Base-by-base conservation (phyloP, 2,329 filamentous ascomycete species). In the Metarhizium humberi region DNA sequence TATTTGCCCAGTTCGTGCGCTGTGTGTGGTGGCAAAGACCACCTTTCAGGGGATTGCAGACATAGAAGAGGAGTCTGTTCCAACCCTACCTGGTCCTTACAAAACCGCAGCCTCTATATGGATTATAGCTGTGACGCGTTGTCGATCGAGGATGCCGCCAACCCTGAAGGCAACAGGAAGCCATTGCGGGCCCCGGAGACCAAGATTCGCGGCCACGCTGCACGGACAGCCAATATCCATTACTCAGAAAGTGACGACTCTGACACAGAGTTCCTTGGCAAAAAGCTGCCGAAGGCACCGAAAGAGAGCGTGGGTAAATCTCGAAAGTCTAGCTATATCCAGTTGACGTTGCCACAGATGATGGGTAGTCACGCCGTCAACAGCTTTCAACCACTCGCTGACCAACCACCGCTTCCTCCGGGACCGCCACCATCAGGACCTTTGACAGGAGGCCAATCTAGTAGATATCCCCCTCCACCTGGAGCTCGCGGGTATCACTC, bases 1-100 rank as follows among this genome's bases (percentile, higher is more conserved):
- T 66, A 67, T 34, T 73, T 86, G 20, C 73, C 74, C 0, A 68
- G 74, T 1, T 78, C 74, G 53, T 86, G 84, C 67, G 82, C 81
- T 56, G 66, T 65, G 40, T 87, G 84, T 61, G 83, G 81, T 30
- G 66, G 65, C 14, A 63, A 69, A 32, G 73, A 74, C 6, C 84
- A 87, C 64, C 85, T 77, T 63, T 78, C 79, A 1, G 72, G 75
- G 13, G 81, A 84, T 55, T 87, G 84, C 64, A 67, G 64, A 6
- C 55, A 65, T 34, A 60, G 60, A 34, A 59, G 58, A 34, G 50
- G 55, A 30, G 43, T 56, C 4, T 53, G 61, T 5, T 51, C 57
- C 11, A 74, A 71, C 57, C 71, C 75, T 50, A 81, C 78, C 0
- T 85, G 81, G 80, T 78, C 78, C 34, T 63, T 73, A 54, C 64